Evolutionary conservation across 306 rosid genomes (phyloP).

Genomic region (Calophaca sinica): DNA sequence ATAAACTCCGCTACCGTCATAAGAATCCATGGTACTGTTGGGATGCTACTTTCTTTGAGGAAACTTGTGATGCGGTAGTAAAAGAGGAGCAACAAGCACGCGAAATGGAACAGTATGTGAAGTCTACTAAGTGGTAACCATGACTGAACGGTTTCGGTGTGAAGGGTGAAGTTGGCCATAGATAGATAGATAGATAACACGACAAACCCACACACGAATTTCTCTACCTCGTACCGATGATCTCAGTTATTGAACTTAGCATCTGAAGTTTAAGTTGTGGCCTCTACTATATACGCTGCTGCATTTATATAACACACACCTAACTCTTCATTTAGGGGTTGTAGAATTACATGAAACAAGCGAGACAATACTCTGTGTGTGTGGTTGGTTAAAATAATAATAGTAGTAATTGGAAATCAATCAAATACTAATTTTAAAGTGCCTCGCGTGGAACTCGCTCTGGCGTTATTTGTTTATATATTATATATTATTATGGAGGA

Average conservation of each 20-base stretch:
- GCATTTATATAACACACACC: too few relatives aligned
- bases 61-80: conserved; percentile 43
- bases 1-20: conserved; percentile 35
- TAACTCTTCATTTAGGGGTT: too few relatives aligned
- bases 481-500: neutral
- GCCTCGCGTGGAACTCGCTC: conserved; percentile 39
- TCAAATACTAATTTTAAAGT: neutral
- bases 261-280: too few relatives aligned
- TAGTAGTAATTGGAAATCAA: neutral
- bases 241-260: too few relatives aligned
- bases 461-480: neutral
- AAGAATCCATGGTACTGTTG: conserved; percentile 32
- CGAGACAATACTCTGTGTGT: too few relatives aligned
- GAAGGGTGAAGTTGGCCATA: conserved; percentile 38
- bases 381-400: too few relatives aligned
- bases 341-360: too few relatives aligned
- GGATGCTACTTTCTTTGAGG: neutral
- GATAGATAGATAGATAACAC: neutral
- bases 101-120: conserved; percentile 27
- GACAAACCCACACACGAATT: too few relatives aligned
- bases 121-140: conserved; percentile 33
- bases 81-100: conserved; percentile 4
- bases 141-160: conserved; percentile 47
- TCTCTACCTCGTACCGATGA: too few relatives aligned
- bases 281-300: too few relatives aligned